Conservation (phyloP, 192 early-diverging fungal species). For the Entomortierella beljakovae region DNA sequence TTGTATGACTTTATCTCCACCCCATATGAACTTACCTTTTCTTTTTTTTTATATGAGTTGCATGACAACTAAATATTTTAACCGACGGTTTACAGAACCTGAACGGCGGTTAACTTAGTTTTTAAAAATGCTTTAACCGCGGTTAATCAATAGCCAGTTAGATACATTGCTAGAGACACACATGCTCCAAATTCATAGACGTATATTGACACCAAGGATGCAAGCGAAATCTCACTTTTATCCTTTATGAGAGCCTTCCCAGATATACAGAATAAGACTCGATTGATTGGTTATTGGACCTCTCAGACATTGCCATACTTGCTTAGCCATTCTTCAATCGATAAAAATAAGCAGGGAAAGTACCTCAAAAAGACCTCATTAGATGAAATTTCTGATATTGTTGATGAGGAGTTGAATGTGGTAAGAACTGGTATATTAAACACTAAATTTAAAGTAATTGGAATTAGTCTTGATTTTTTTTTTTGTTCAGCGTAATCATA, state of each 20-base stretch:
- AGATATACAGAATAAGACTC: neutral
- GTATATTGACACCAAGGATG: conserved; percentile 1
- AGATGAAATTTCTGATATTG: neutral
- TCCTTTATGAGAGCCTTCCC: conserved; percentile 5
- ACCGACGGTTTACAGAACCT: too few species aligned
- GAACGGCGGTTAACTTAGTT: too few species aligned
- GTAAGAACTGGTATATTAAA: neutral
- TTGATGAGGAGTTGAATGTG: neutral
- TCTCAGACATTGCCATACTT: conserved; percentile 2
- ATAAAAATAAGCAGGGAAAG: neutral
- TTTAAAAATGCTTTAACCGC: too few species aligned
- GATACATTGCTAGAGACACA: neutral
- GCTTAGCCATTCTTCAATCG: neutral
- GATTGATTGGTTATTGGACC: conserved; percentile 4
- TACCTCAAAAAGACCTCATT: conserved; percentile 1
- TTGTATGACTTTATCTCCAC: too few species aligned
- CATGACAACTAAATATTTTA: too few species aligned
- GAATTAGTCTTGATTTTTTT: too few species aligned
- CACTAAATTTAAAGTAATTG: neutral
- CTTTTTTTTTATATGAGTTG: too few species aligned
- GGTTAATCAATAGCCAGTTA: too few species aligned
- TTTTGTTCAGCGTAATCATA: conserved; percentile 2
- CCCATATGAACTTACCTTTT: too few species aligned
- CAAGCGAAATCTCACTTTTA: neutral
- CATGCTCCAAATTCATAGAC: neutral